Base-by-base conservation (phyloP, 2,329 filamentous ascomycete genomes). In the Colletotrichum echinochloae region DNA sequence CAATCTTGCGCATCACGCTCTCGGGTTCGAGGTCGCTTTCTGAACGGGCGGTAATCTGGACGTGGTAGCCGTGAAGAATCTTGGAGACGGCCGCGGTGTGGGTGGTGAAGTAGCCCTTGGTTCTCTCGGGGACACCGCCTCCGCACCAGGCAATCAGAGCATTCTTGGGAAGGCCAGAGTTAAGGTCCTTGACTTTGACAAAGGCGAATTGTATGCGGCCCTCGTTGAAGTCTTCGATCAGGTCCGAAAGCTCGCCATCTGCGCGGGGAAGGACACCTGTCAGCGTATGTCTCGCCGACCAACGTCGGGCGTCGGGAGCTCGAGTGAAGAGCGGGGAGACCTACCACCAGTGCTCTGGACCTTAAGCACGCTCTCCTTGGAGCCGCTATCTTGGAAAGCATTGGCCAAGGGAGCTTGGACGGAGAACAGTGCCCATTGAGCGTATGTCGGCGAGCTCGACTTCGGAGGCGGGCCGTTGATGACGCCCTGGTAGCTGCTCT, bases 81-180 rank as follows among this genome's bases (percentile, higher is more conserved):
- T 97, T 98, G 72, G 94, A 91, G 46, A 98, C 94, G 57, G 94
- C 92, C 71, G 92, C 91, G 57, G 96, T 85, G 82, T 99, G 95
- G 83, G 94, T 98, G 74, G 94, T 97, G 80, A 99, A 99, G 83
- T 98, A 98, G 74, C 96, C 96, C 83, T 98, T 99, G 72, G 95
- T 98, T 77, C 95, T 88, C 83, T 99, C 96, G n/a, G 96, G 96
- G 20, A 99, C 96, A 76, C 96, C 96, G 78, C 97, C 95, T 74
- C 96, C 96, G 81, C 96, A 99, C 92, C 96, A 99, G 74, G 93
- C 95, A 79, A 99, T 94, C 74, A 99, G 87, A 70, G 97, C 94
- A 79, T 91, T 93, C 85, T 99, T 99, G 60, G 95, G 94, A 20
- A 99, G 89, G 28, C 84, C 85, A 3, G 92, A 94, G 81, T 99